A percentile compares a stretch with the other conserved stretches of the same genome.
These are phyloP conservation scores for Coemansia sp. DNA, from an alignment of 192 early-diverging fungal species.

Conservation along the genomic window DNA sequence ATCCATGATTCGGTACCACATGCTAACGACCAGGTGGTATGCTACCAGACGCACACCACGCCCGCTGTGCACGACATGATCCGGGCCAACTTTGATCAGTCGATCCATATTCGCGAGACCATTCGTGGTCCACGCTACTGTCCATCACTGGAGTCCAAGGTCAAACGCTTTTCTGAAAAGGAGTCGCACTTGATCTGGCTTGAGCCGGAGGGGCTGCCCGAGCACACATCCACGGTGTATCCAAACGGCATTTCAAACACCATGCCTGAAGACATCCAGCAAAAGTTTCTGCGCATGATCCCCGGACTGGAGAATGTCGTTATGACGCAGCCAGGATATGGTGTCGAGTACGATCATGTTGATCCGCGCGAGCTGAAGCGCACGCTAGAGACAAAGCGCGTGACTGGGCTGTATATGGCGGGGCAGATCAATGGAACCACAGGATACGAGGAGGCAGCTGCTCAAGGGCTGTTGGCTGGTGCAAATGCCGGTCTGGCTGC, in stretches of 20 bases:
- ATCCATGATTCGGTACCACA: slow-evolving; percentile 68
- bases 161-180: slow-evolving; percentile 69
- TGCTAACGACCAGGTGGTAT: slow-evolving; percentile 66
- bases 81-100: slow-evolving; percentile 70
- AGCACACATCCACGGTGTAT: slow-evolving; percentile 65
- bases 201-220: slow-evolving; percentile 76
- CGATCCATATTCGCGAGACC: slow-evolving; percentile 81
- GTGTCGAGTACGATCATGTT: slow-evolving; percentile 85
- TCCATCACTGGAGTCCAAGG: slow-evolving; percentile 80
- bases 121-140: slow-evolving; percentile 82
- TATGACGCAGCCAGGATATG: slow-evolving; percentile 75
- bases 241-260: slow-evolving; percentile 86
- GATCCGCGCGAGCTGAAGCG: slow-evolving; percentile 78
- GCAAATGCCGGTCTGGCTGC: slow-evolving; percentile 72
- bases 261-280: slow-evolving; percentile 75
- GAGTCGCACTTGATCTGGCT: slow-evolving; percentile 75
- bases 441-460: slow-evolving; percentile 81
- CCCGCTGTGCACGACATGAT: slow-evolving; percentile 66
- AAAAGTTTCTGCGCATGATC: slow-evolving; percentile 68
- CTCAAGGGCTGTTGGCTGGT: slow-evolving; percentile 77
- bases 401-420: slow-evolving; percentile 73
- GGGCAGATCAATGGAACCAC: slow-evolving; percentile 90
- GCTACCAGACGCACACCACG: slow-evolving; percentile 78
- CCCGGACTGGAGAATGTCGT: slow-evolving; percentile 72
- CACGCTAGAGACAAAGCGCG: slow-evolving; percentile 76